Percentiles rank a stretch among this genome's conserved stretches.
These are phyloP conservation scores for Fraxinus sp. DNA, from an alignment of 305 asterid species.

Conservation along the genomic window DNA sequence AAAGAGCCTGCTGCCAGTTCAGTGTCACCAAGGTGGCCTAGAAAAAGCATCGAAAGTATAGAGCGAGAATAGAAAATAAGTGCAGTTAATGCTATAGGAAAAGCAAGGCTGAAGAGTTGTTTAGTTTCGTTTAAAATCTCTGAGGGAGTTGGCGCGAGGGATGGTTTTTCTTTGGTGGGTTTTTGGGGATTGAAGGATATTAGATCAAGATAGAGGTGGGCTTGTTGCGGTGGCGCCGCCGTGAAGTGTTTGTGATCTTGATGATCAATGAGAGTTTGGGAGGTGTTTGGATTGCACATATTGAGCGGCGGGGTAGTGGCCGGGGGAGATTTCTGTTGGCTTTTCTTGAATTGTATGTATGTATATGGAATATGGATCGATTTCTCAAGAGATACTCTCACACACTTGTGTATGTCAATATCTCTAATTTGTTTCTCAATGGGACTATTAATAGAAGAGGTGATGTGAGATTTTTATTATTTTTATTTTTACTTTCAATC, in stretches of 20 bases:
- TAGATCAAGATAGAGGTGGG: constrained; percentile 46
- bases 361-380: not conserved
- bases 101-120: constrained; percentile 49
- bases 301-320: not conserved
- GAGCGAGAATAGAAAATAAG: constrained; percentile 66
- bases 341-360: not conserved
- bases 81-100: constrained; percentile 76
- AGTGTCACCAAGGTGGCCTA: constrained; percentile 67
- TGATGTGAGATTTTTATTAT: not conserved
- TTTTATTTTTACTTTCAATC: not conserved
- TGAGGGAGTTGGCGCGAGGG: constrained; percentile 25
- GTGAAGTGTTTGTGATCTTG: constrained; percentile 27
- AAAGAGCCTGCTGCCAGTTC: constrained; percentile 75
- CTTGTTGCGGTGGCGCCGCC: constrained; percentile 31
- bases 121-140: constrained; percentile 45
- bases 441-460: not conserved
- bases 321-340: not conserved
- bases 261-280: constrained; percentile 26
- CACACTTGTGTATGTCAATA: not conserved
- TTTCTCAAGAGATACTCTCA: not conserved
- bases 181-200: constrained; percentile 33
- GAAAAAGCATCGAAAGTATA: constrained; percentile 66
- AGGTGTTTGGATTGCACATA: constrained; percentile 64
- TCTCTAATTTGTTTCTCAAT: not conserved
- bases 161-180: not conserved